A percentile compares a stretch with the other conserved stretches of the same genome.
phyloP scores from a whole-genome alignment of 371 early-diverging fungal species.

The Blastocladiella emersonii region DNA sequence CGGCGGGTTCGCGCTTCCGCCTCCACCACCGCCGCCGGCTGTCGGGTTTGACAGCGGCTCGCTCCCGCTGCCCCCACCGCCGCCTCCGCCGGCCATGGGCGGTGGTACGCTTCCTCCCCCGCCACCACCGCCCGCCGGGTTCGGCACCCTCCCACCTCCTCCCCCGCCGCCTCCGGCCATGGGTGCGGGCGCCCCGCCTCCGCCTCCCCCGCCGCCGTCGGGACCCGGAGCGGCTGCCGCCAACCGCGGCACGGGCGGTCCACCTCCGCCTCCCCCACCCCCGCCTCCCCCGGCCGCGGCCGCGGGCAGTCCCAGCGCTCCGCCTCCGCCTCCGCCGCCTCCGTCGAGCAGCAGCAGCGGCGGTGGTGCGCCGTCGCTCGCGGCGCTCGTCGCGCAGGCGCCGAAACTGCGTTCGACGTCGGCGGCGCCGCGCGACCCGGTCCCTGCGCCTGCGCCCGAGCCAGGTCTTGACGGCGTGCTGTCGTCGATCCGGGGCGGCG shows the following conservation, averaged over 20 bases:
- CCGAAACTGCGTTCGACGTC: constrained; percentile 1
- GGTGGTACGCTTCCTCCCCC: constrained; percentile 8
- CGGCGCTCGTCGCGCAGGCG: neutral
- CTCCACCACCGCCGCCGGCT: constrained; percentile 1
- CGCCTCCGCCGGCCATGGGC: neutral
- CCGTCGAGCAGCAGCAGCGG: neutral
- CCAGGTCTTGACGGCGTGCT: constrained; percentile 7
- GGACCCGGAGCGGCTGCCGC: too few species aligned
- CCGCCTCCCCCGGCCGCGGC: constrained; percentile 15
- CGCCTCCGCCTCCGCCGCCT: constrained; percentile 3
- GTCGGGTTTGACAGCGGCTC: neutral
- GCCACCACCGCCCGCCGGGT: constrained; percentile 15
- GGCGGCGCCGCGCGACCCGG: neutral
- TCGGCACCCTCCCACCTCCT: neutral
- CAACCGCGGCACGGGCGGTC: neutral
- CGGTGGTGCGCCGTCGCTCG: constrained; percentile 2
- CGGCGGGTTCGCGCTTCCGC: neutral
- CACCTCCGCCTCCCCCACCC: neutral
- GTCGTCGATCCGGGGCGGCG: constrained; percentile 15
- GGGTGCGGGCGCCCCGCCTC: neutral
- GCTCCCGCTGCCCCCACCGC: neutral
- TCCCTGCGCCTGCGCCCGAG: constrained; percentile 1
- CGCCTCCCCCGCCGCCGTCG: neutral
- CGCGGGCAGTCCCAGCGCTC: neutral
- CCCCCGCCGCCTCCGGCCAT: neutral